phyloP scores from a whole-genome alignment of 75 land plant species.

The Cupressus sempervirens region DNA sequence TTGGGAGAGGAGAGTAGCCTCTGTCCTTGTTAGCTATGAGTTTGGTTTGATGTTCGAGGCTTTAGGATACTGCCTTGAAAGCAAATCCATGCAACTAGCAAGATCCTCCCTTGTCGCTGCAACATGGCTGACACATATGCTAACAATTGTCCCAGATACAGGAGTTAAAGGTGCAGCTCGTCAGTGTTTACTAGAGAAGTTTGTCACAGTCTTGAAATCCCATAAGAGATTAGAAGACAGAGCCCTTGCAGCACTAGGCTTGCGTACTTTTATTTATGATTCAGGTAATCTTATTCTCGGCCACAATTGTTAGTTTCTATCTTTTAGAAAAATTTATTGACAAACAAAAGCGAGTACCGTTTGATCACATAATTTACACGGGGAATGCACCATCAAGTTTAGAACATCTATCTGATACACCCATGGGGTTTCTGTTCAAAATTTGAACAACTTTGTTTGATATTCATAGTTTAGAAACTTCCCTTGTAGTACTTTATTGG shows the following conservation, averaged over 20 bases:
- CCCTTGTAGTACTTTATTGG: neutral
- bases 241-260: conserved; percentile 38
- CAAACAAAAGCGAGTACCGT: neutral
- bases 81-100: conserved; percentile 39
- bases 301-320: neutral
- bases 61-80: conserved; percentile 41
- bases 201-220: conserved; percentile 35
- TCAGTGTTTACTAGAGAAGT: conserved; percentile 34
- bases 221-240: conserved; percentile 44
- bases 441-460: neutral
- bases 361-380: neutral
- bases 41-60: conserved; percentile 50
- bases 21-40: conserved; percentile 46
- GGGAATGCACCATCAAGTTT: neutral
- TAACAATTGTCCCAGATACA: conserved; percentile 34
- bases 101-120: conserved; percentile 41
- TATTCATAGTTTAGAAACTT: neutral
- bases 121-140: conserved; percentile 46
- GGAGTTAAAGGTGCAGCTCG: conserved; percentile 29
- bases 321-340: neutral
- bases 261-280: conserved; percentile 39
- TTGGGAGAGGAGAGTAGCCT: conserved; percentile 50
- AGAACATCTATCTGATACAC: neutral
- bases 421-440: neutral
- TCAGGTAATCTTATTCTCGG: conserved; percentile 23